These are phyloP conservation scores for Termitomyces sp. DNA, from an alignment of 768 basidiomycete species.

Conservation along the genomic window DNA sequence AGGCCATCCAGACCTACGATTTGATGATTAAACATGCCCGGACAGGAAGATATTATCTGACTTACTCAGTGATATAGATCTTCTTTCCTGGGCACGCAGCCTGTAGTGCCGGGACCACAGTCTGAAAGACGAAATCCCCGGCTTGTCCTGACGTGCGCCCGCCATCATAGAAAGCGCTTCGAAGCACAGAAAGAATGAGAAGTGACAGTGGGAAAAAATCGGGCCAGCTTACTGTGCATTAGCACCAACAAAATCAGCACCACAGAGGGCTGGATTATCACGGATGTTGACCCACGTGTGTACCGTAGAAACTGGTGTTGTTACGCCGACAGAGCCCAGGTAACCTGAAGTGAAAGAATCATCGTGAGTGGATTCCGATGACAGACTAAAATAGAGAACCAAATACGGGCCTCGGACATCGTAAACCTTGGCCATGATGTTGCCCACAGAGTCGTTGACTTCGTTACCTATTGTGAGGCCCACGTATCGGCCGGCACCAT, in stretches of 20 bases:
- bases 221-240: constrained; percentile 28
- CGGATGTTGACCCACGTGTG: constrained; percentile 31
- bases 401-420: constrained; percentile 25
- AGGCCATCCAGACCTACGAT: constrained; percentile 32
- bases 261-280: constrained; percentile 25
- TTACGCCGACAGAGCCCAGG: constrained; percentile 26
- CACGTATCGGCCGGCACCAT: constrained; percentile 24
- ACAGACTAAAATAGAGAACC: not conserved
- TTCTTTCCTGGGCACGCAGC: constrained; percentile 31
- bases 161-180: constrained; percentile 31
- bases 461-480: constrained; percentile 35
- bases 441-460: constrained; percentile 23
- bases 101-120: constrained; percentile 29
- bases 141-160: constrained; percentile 24
- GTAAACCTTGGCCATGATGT: constrained; percentile 30
- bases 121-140: constrained; percentile 33
- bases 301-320: constrained; percentile 29
- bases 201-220: not conserved
- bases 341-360: constrained; percentile 16
- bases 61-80: constrained; percentile 30
- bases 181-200: not conserved
- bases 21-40: not conserved
- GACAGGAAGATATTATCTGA: not conserved
- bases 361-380: not conserved
- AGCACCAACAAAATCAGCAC: constrained; percentile 31